Evolutionary conservation across 73 alveolate genomes (phyloP).

Genomic region (Paramecium sexaurelia): DNA sequence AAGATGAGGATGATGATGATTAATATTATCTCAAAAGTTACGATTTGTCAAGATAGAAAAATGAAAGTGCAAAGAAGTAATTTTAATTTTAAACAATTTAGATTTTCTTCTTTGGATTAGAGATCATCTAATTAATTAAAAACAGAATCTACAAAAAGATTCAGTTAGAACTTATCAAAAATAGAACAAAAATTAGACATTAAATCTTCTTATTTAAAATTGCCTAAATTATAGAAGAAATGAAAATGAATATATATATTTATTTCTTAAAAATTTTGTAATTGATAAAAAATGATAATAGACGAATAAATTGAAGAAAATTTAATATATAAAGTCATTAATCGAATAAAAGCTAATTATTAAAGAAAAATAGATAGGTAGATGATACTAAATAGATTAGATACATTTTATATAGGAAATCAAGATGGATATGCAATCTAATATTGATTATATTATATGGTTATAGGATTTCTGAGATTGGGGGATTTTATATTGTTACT

Average conservation of each 20-base stretch:
- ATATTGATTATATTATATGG: not conserved
- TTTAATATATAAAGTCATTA: not conserved
- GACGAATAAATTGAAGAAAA: constrained; percentile 18
- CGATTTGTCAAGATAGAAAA: not conserved
- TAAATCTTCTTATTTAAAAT: not conserved
- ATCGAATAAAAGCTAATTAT: not conserved
- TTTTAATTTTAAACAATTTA: not conserved
- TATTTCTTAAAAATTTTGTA: not conserved
- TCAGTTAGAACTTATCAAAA: not conserved
- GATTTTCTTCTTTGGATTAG: not conserved
- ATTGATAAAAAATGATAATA: not conserved
- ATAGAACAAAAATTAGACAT: not conserved
- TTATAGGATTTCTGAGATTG: not conserved
- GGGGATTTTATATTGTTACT: constrained; percentile 16
- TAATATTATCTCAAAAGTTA: constrained; percentile 16
- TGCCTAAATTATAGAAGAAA: not conserved
- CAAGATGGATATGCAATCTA: not conserved
- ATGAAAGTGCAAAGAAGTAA: not conserved
- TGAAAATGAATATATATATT: not conserved
- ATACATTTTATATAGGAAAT: constrained; percentile 29
- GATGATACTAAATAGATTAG: not conserved
- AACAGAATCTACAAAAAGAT: not conserved
- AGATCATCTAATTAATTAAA: not conserved
- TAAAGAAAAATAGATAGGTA: not conserved
- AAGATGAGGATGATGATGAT: constrained; percentile 48